Percentiles rank a stretch among this genome's conserved stretches.
phyloP scores from a whole-genome alignment of 805 yeast genomes.

The Zygosaccharomyces kombuchaensis region DNA sequence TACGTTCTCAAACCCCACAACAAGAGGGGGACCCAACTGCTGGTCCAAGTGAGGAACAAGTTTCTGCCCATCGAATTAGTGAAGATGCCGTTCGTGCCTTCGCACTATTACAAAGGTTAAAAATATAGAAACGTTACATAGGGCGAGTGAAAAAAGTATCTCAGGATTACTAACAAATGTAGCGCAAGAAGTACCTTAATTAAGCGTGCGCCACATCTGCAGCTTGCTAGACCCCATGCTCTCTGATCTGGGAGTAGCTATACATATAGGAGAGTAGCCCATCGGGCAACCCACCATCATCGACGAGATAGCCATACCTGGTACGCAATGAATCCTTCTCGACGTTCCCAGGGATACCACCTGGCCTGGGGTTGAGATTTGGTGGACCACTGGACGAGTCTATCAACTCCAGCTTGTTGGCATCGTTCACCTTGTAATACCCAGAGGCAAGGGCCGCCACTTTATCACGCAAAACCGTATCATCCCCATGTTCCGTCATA shows the following conservation, averaged over 20 bases:
- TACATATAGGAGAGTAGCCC: not conserved
- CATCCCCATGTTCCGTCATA: not conserved
- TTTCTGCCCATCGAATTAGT: constrained; percentile 67
- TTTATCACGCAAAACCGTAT: not conserved
- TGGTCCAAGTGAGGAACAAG: constrained; percentile 81
- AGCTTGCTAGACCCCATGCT: not conserved
- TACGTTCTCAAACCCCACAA: constrained; percentile 67
- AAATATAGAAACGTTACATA: not conserved
- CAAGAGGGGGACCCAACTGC: constrained; percentile 69
- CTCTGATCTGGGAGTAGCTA: not conserved
- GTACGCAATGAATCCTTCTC: not conserved
- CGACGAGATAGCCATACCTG: not conserved
- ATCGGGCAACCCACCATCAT: not conserved
- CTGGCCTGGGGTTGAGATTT: not conserved
- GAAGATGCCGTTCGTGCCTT: constrained; percentile 79
- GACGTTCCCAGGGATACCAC: not conserved
- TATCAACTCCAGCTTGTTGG: not conserved
- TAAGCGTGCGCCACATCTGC: not conserved
- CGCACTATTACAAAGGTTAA: constrained; percentile 57
- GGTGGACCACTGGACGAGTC: not conserved
- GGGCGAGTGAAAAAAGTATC: not conserved
- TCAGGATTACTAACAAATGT: not conserved
- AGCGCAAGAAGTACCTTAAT: not conserved
- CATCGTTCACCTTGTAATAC: not conserved
- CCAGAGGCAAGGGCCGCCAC: not conserved